These are phyloP conservation scores for Fusarium drepaniforme DNA, from an alignment of 2,329 filamentous ascomycete genomes.

Conservation along the genomic window DNA sequence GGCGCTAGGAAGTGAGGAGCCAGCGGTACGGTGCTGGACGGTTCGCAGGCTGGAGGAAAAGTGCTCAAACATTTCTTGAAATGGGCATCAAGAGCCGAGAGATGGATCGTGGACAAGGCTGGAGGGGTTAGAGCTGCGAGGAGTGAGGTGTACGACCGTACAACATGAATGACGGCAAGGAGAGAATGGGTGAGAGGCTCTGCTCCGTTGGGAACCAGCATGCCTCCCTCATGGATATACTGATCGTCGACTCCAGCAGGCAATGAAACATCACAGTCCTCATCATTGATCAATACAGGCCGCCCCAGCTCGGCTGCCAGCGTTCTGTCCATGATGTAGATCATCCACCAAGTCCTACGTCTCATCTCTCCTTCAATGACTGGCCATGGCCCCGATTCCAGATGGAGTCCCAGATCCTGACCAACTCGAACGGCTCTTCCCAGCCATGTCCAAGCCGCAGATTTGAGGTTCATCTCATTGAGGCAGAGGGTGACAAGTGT, in stretches of 20 bases:
- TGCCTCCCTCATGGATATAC: constrained; percentile 72
- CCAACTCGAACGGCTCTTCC: constrained; percentile 83
- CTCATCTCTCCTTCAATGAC: constrained; percentile 87
- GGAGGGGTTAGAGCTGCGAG: constrained; percentile 77
- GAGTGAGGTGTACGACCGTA: constrained; percentile 81
- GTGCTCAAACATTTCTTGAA: constrained; percentile 80
- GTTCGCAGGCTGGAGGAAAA: constrained; percentile 82
- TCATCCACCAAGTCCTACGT: constrained; percentile 90
- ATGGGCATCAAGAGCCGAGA: constrained; percentile 85
- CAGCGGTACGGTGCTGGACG: constrained; percentile 73
- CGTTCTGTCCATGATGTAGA: constrained; percentile 89
- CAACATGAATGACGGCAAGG: constrained; percentile 83
- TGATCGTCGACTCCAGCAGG: constrained; percentile 87
- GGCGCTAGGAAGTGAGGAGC: constrained; percentile 82
- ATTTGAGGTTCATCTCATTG: constrained; percentile 87
- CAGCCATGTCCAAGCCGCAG: constrained; percentile 88
- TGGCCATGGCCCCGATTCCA: constrained; percentile 79
- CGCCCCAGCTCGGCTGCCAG: constrained; percentile 84
- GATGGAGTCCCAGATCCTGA: constrained; percentile 86
- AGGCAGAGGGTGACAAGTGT: constrained; percentile 84
- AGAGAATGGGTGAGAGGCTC: constrained; percentile 76
- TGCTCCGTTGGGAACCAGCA: constrained; percentile 62
- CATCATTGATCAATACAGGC: constrained; percentile 86
- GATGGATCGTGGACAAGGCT: constrained; percentile 72
- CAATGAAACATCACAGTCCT: constrained; percentile 86